Percentiles rank a stretch among this genome's conserved stretches.
phyloP scores from a whole-genome alignment of 495 filamentous ascomycete species.

The Neurospora sp. region DNA sequence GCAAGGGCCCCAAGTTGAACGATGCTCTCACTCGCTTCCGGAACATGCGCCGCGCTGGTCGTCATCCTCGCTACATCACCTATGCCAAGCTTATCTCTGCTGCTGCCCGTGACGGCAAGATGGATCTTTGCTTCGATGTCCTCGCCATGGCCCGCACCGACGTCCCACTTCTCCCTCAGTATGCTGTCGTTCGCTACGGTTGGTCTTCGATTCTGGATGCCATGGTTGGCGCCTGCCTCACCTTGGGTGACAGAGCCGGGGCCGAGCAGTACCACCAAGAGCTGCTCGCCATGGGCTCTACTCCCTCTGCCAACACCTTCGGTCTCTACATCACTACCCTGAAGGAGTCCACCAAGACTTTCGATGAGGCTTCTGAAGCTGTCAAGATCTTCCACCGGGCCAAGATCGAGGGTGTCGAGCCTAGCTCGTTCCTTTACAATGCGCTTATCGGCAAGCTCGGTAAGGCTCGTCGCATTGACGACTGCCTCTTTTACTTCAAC shows the following conservation, averaged over 20 bases:
- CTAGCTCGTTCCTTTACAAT: constrained; percentile 95
- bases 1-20: constrained; percentile 59
- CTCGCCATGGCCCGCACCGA: constrained; percentile 78
- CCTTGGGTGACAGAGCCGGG: constrained; percentile 62
- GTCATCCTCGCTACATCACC: constrained; percentile 88
- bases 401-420: constrained; percentile 87
- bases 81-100: constrained; percentile 90
- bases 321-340: constrained; percentile 96
- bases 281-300: constrained; percentile 72
- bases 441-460: constrained; percentile 96
- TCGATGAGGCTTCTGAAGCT: constrained; percentile 92
- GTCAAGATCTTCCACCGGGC: constrained; percentile 94
- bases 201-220: constrained; percentile 92
- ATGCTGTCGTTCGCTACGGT: constrained; percentile 77
- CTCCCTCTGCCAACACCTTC: constrained; percentile 94
- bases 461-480: constrained; percentile 93
- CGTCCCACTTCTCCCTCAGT: constrained; percentile 71
- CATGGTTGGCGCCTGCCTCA: constrained; percentile 90
- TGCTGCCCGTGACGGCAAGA: constrained; percentile 70
- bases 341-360: constrained; percentile 92
- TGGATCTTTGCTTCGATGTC: constrained; percentile 76
- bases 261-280: constrained; percentile 86
- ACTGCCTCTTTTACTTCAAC: constrained; percentile 93
- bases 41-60: constrained; percentile 85
- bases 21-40: constrained; percentile 75